A percentile compares a stretch with the other conserved stretches of the same genome.
phyloP scores from a whole-genome alignment of 768 basidiomycete genomes.

The Phlebiopsis flavidoalba region DNA sequence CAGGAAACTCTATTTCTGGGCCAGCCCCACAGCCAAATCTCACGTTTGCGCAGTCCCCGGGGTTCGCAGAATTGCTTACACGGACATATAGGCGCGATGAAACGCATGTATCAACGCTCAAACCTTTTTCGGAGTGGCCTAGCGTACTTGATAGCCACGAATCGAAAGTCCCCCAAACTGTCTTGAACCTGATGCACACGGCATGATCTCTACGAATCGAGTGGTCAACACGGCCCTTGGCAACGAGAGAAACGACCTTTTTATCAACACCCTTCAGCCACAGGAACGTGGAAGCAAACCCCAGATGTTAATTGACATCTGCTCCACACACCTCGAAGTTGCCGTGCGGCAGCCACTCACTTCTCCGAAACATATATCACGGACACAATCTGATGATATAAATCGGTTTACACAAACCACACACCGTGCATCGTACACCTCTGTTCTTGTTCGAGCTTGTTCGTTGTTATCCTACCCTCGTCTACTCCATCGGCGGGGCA shows the following conservation, averaged over 20 bases:
- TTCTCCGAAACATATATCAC: neutral
- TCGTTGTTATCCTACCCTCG: neutral
- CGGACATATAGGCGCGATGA: neutral
- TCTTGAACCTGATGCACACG: neutral
- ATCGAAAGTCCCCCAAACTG: neutral
- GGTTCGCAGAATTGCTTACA: neutral
- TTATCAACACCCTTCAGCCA: neutral
- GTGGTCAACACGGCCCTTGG: neutral
- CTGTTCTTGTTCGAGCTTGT: too few relatives aligned
- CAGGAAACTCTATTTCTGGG: too few relatives aligned
- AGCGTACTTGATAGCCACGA: neutral
- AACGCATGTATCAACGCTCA: neutral
- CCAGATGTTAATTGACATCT: neutral
- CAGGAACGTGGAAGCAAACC: neutral
- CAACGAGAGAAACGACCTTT: neutral
- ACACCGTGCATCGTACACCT: neutral
- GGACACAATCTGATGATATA: neutral
- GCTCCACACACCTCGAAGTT: neutral
- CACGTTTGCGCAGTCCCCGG: neutral
- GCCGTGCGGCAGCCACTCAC: neutral
- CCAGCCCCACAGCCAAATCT: too few relatives aligned
- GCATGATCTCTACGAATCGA: neutral
- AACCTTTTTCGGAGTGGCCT: neutral
- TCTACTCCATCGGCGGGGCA: slow-evolving; percentile 17
- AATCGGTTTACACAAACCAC: neutral